These are phyloP conservation scores for Russula compacta DNA, from an alignment of 768 basidiomycete genomes.

Conservation along the genomic window DNA sequence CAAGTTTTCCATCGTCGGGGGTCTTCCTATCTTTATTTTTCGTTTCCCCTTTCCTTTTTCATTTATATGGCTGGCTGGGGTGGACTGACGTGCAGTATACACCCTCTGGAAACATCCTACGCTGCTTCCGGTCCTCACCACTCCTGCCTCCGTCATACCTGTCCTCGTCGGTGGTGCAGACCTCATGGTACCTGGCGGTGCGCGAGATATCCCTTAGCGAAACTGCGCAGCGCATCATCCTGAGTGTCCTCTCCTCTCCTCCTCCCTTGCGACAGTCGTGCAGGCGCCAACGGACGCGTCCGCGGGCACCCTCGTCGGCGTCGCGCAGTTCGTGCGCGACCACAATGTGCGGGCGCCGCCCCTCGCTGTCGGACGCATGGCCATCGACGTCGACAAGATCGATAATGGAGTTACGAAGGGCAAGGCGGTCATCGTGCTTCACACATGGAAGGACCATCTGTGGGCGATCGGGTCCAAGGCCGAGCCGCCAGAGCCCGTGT, in stretches of 20 bases:
- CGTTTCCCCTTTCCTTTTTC: background rate
- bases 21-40: background rate
- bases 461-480: constrained; percentile 63
- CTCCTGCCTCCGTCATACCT: constrained; percentile 61
- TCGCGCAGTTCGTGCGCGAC: constrained; percentile 38
- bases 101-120: constrained; percentile 69
- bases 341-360: constrained; percentile 38
- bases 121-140: constrained; percentile 62
- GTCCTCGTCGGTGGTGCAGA: constrained; percentile 73
- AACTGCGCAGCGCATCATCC: background rate
- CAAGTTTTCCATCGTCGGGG: background rate
- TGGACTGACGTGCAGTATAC: no score
- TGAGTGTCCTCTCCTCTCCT: background rate
- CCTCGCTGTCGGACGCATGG: constrained; percentile 70
- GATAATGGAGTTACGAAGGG: constrained; percentile 41
- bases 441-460: constrained; percentile 69
- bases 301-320: constrained; percentile 49
- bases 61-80: no score
- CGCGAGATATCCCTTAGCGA: constrained; percentile 23
- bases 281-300: constrained; percentile 37
- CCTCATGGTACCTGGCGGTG: constrained; percentile 82
- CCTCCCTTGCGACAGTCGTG: constrained; percentile 39
- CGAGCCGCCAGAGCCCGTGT: constrained; percentile 39
- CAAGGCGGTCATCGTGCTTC: constrained; percentile 65
- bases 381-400: constrained; percentile 31